Conservation (phyloP, 768 basidiomycete species). For the Sistotremastrum suecicum region DNA sequence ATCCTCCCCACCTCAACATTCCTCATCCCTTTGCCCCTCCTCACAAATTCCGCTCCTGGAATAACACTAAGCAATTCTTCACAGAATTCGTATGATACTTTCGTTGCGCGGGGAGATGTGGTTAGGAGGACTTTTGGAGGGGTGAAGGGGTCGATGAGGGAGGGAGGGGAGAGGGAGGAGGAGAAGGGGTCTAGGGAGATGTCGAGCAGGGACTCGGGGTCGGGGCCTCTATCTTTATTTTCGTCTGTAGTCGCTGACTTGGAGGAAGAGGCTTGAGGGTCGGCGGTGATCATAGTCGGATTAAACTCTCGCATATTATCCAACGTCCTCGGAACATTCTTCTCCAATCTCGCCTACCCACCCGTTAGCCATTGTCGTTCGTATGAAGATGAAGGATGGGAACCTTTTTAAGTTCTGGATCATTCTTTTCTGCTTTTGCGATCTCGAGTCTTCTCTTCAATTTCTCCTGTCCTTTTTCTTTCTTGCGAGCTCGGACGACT, state of each 20-base stretch:
- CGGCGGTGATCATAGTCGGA: constrained; percentile 46
- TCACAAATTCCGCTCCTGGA: constrained; percentile 83
- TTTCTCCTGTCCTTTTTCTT: constrained; percentile 67
- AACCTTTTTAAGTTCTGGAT: constrained; percentile 72
- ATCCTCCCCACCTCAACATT: constrained; percentile 81
- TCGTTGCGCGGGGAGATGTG: constrained; percentile 80
- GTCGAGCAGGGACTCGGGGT: constrained; percentile 50
- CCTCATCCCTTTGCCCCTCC: constrained; percentile 71
- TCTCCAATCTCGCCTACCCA: constrained; percentile 58
- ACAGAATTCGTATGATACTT: constrained; percentile 81
- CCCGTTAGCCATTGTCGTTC: not conserved
- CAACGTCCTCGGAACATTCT: constrained; percentile 82
- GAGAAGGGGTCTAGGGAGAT: constrained; percentile 67
- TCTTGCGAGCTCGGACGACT: constrained; percentile 55
- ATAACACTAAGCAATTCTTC: constrained; percentile 83
- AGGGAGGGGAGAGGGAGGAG: constrained; percentile 54
- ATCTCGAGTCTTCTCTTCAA: constrained; percentile 65
- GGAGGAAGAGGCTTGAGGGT: constrained; percentile 27
- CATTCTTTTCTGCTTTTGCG: constrained; percentile 61
- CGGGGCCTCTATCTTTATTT: constrained; percentile 17
- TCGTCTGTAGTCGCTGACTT: constrained; percentile 8
- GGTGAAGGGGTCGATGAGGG: constrained; percentile 38
- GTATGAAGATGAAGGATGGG: not conserved
- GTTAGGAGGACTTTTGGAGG: constrained; percentile 87
- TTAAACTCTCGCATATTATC: constrained; percentile 88